Evolutionary conservation across 2,329 filamentous ascomycete genomes (phyloP), one percentile per base, ranked within the genome.

Genomic region (Sarocladiaceae sp.): DNA sequence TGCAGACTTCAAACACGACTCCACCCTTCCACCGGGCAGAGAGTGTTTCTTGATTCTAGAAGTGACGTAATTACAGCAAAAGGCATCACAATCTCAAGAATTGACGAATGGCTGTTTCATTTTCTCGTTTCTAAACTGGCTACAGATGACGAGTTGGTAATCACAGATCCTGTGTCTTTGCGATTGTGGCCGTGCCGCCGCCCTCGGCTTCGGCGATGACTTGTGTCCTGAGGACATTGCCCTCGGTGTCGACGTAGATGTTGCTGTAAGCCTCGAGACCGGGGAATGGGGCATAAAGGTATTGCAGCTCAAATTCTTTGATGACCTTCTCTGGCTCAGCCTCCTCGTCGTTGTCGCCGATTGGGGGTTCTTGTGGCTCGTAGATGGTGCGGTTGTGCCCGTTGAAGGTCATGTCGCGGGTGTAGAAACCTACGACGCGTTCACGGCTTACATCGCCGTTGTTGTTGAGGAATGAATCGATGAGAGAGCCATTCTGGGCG

Each of bases 401-500:
- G 35, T 71, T 80, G 60, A 79, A 81, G 10, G 64, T 69, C 79
- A 83, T 83, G 58, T 78, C 73, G 40, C 62, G 66, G 50, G 63
- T 60, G 60, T 80, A 82, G 52, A 61, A 71, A 6, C 79, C 80
- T 0, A 80, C 77, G 7, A 71, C 64, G 7, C 60, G 62, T 36
- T 69, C 63, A 2, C 67, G 63, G 12, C 64, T 67, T 53, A 81
- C 71, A 52, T 66, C 63, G 1, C 79, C 80, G 55, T 74, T 63
- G 58, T 83, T 82, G 62, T 82, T 73, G 4, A 83, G 69, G 37
- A 62, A 73, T 55, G 79, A 69, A 57, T 83, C 78, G 52, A 78
- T 70, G 47, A 83, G 73, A 53, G 70, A 72, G 36, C 80, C 79
- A 56, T 78, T 75, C 63, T 82, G 79, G 4, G 70, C 73, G 6